These are phyloP conservation scores for Penicillium robsamsonii DNA, from an alignment of 495 filamentous ascomycete genomes.

Conservation along the genomic window DNA sequence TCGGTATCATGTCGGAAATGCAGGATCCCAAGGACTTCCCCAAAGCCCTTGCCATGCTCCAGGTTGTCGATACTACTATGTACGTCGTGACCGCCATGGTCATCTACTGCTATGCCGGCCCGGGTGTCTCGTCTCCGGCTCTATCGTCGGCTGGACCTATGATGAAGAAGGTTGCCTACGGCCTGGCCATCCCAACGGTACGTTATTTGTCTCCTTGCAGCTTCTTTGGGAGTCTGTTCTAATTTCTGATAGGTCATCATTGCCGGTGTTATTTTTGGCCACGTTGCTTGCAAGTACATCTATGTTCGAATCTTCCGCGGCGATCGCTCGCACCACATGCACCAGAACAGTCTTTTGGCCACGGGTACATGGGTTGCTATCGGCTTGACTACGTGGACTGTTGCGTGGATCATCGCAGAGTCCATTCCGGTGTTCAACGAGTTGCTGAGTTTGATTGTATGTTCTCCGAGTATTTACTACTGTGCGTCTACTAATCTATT, in stretches of 20 bases:
- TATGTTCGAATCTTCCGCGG: constrained; percentile 59
- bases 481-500: constrained; percentile 9
- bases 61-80: constrained; percentile 58
- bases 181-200: constrained; percentile 68
- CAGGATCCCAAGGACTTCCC: constrained; percentile 60
- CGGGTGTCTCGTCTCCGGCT: constrained; percentile 64
- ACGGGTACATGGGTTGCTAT: constrained; percentile 56
- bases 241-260: constrained; percentile 46
- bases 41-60: constrained; percentile 61
- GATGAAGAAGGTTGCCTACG: constrained; percentile 70
- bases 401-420: constrained; percentile 68
- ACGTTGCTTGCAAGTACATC: constrained; percentile 58
- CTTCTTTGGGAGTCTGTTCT: not conserved
- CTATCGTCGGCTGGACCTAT: constrained; percentile 60
- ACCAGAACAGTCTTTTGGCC: constrained; percentile 48
- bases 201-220: constrained; percentile 7
- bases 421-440: constrained; percentile 69
- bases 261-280: constrained; percentile 66
- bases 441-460: constrained; percentile 46
- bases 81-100: constrained; percentile 66
- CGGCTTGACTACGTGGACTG: constrained; percentile 52
- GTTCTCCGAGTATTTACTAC: not conserved
- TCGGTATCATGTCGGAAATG: constrained; percentile 75
- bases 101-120: constrained; percentile 69
- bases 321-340: constrained; percentile 50